Percentiles rank a stretch among this genome's conserved stretches.
phyloP scores from a whole-genome alignment of 306 rosid species.

The Sesbania bispinosa region DNA sequence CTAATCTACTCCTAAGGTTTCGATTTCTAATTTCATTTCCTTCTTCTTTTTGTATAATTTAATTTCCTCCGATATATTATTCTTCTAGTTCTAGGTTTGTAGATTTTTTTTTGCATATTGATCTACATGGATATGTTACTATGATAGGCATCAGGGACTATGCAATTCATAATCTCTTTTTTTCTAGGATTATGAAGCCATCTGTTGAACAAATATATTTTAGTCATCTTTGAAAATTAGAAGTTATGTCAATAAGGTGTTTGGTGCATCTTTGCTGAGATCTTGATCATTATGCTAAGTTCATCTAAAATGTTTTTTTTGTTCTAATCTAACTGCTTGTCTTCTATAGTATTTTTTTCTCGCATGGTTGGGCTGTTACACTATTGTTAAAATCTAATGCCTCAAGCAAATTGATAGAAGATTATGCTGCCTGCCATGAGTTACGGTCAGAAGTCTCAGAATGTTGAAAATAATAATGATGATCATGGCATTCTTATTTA shows the following conservation, averaged over 20 bases:
- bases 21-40: too few species aligned
- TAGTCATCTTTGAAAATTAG: not conserved
- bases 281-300: not conserved
- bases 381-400: slow-evolving; percentile 75
- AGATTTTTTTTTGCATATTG: too few species aligned
- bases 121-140: too few species aligned
- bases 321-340: not conserved
- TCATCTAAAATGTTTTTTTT: not conserved
- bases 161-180: too few species aligned
- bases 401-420: slow-evolving; percentile 76
- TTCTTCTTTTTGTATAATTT: too few species aligned
- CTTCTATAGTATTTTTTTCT: slow-evolving; percentile 32
- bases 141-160: too few species aligned
- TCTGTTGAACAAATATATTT: not conserved
- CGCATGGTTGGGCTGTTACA: slow-evolving; percentile 94
- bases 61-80: too few species aligned
- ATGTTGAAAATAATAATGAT: slow-evolving; percentile 59
- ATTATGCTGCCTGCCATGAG: slow-evolving; percentile 98
- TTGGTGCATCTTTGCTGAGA: not conserved
- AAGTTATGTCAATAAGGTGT: not conserved
- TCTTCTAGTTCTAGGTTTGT: too few species aligned
- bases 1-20: too few species aligned
- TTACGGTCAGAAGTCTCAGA: slow-evolving; percentile 69
- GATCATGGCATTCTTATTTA: slow-evolving; percentile 91
- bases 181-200: not conserved